Evolutionary conservation across 495 filamentous ascomycete species (phyloP).

Genomic region (Annulohypoxylon nitens): DNA sequence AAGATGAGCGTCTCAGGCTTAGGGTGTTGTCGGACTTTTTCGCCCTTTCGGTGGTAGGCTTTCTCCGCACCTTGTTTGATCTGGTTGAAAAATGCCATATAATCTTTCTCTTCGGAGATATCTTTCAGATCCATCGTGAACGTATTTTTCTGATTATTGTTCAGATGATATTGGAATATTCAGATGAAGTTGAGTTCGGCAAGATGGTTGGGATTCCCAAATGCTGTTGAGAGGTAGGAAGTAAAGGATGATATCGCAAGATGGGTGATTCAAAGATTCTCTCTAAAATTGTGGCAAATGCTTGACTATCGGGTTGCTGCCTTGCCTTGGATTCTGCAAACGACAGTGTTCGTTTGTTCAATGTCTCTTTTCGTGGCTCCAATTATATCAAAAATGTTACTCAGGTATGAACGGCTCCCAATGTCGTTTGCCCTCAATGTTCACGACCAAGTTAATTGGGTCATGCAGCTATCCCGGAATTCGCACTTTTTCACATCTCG

Average conservation of each 20-base stretch:
- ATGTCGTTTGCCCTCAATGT: constrained; percentile 1
- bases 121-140: constrained; percentile 22
- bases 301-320: background rate
- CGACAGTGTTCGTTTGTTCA: background rate
- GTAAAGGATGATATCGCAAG: background rate
- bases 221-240: background rate
- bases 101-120: background rate
- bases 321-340: background rate
- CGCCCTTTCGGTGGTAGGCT: constrained; percentile 33
- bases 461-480: constrained; percentile 5
- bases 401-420: background rate
- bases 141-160: background rate
- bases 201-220: background rate
- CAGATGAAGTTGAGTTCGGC: background rate
- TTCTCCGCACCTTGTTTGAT: constrained; percentile 7
- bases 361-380: constrained; percentile 11
- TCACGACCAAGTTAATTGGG: background rate
- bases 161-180: background rate
- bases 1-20: background rate
- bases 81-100: background rate
- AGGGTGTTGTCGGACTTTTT: constrained; percentile 36
- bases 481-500: constrained; percentile 6
- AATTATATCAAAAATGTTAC: background rate
- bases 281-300: background rate
- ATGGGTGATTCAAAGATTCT: background rate